Evolutionary conservation across 495 filamentous ascomycete species (phyloP).

Genomic region (Polyplosphaeria fusca): DNA sequence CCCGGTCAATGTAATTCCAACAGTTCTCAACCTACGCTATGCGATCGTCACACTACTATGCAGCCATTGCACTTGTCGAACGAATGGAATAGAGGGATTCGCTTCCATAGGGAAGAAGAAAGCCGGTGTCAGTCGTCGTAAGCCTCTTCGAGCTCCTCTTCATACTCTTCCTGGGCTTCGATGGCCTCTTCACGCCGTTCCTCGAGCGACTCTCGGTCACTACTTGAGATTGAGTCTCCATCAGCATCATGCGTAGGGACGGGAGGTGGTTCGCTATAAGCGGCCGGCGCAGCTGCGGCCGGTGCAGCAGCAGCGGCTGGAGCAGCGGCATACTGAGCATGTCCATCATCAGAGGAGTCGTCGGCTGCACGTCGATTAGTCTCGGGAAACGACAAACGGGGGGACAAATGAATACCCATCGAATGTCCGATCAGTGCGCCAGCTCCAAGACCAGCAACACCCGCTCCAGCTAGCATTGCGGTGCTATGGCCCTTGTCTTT

Average conservation of each 20-base stretch:
- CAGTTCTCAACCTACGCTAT: too few relatives aligned
- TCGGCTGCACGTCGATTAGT: conserved; percentile 4
- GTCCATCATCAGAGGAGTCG: conserved; percentile 18
- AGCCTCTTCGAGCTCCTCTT: conserved; percentile 36
- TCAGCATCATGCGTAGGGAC: conserved; percentile 22
- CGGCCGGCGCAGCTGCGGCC: conserved; percentile 2
- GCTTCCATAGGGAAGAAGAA: background rate
- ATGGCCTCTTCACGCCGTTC: conserved; percentile 16
- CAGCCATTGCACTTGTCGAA: too few relatives aligned
- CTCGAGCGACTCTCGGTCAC: conserved; percentile 27
- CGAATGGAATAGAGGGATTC: too few relatives aligned
- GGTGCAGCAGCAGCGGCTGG: conserved; percentile 9
- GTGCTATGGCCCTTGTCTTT: conserved; percentile 20
- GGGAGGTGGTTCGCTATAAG: conserved; percentile 11
- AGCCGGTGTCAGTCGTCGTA: conserved; percentile 16
- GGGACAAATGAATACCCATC: conserved; percentile 7
- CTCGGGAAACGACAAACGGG: background rate
- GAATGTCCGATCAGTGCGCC: conserved; percentile 20
- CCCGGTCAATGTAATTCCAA: too few relatives aligned
- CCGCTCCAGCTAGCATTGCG: conserved; percentile 15
- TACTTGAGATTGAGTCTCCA: conserved; percentile 28
- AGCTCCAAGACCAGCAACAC: conserved; percentile 18
- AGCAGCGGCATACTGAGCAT: background rate
- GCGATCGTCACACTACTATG: too few relatives aligned
- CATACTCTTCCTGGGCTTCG: conserved; percentile 60